Evolutionary conservation across 2,329 filamentous ascomycete species (phyloP), one percentile per base, ranked within the genome.

Genomic region (Camptophora hylomeconis): DNA sequence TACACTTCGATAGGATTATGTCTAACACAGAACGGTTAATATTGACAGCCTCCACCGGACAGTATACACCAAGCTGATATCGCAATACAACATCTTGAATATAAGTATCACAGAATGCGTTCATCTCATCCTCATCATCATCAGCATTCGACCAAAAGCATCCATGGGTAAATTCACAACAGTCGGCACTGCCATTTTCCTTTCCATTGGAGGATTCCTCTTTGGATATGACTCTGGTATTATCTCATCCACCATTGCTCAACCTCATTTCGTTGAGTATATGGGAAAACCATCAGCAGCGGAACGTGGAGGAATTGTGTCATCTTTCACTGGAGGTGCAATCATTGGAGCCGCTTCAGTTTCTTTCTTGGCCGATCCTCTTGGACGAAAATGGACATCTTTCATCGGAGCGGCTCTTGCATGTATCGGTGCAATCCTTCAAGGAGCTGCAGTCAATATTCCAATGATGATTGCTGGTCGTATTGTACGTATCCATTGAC

Each of bases 81-180:
- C n/a, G n/a, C n/a, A n/a, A n/a, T n/a, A n/a, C n/a, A n/a, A n/a
- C n/a, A n/a, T n/a, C n/a, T n/a, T n/a, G n/a, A n/a, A n/a, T n/a
- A n/a, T n/a, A n/a, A n/a, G n/a, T n/a, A n/a, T n/a, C n/a, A n/a
- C n/a, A n/a, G n/a, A n/a, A n/a, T n/a, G n/a, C n/a, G n/a, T n/a
- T n/a, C n/a, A n/a, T n/a, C n/a, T n/a, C n/a, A n/a, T n/a, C n/a
- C n/a, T n/a, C n/a, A n/a, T n/a, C n/a, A n/a, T n/a, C 77, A 7
- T 83, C 59, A 0, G 76, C 80, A 49, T 80, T 83, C 0, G 78
- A 77, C 47, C 72, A 83, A n/a, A n/a, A n/a, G n/a, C n/a, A n/a
- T n/a, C n/a, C n/a, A n/a, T n/a, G n/a, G n/a, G n/a, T n/a, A n/a
- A n/a, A n/a, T n/a, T n/a, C n/a, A n/a, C n/a, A n/a, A n/a, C n/a